Evolutionary conservation across 129 eudicot species (phyloP), one percentile per base, ranked within the genome.

Genomic region (Centaurea solstitialis): DNA sequence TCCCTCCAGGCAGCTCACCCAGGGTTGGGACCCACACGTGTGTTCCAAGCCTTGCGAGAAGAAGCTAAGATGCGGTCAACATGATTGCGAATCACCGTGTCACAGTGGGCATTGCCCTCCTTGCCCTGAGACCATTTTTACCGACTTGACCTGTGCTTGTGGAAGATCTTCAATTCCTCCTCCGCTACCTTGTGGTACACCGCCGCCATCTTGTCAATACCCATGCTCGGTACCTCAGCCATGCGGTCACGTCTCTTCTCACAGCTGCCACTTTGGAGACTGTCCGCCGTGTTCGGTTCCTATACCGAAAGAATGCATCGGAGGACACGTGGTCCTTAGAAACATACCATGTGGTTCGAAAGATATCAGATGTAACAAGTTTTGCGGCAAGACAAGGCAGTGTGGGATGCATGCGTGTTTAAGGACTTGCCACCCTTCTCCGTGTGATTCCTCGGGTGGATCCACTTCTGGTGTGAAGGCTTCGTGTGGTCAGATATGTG

Each of bases 51-150:
- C 97, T 7, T 95, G 98, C 73, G 99, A 89, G 68, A 95, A 95
- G 92, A 95, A 89, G 89, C 81, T 91, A 59, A 86, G 97, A 76
- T 95, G 99, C 67, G 98, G 99, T 79, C 97, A 95, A 70, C 99
- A 95, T 88, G 90, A 93, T 37, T 92, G 99, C 57, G 87, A 72
- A 17, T 81, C 87, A 11, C 80, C 91, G 22, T 95, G 97, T 83
- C 99, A 95, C 86, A 92, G 98, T 68, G 99, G 99, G 7, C 99
- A 95, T 75, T 95, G 99, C 71, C 97, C 99, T 81, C 94, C 97
- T 38, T 95, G 99, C 84, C 87, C 89, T n/a, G 99, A 95, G 79
- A 92, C 97, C 6, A 92, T 92, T n/a, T 95, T 95, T 71, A 87
- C 86, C 0, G 99, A 95, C 66, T 78, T 95, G 80, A 87, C 99